A percentile compares a stretch with the other conserved stretches of the same genome.
phyloP scores from a whole-genome alignment of 305 asterid species.

The Fraxinus xanthoxyloides region DNA sequence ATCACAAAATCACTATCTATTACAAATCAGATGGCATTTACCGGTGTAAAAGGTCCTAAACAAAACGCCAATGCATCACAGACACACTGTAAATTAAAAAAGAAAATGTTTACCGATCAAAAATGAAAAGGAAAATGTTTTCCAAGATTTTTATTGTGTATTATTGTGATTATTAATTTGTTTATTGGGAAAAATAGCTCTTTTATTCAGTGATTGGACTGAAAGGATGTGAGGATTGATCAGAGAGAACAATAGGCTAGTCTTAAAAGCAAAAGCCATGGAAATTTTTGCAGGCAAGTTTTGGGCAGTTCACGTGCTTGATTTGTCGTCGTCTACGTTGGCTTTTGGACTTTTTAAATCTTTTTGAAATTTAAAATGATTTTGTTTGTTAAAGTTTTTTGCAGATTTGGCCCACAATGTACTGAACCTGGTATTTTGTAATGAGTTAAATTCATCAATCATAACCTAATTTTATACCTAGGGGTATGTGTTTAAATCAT shows the following conservation, averaged over 20 bases:
- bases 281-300: constrained; percentile 28
- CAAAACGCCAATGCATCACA: constrained; percentile 59
- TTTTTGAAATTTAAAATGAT: constrained; percentile 27
- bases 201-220: constrained; percentile 53
- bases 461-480: no score
- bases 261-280: constrained; percentile 32
- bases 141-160: not conserved
- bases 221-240: constrained; percentile 66
- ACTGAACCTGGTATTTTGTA: constrained; percentile 7
- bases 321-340: constrained; percentile 62
- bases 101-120: not conserved
- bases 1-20: not conserved
- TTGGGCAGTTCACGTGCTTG: constrained; percentile 88
- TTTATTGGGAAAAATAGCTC: constrained; percentile 30
- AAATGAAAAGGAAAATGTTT: not conserved
- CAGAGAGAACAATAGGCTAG: constrained; percentile 49
- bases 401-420: constrained; percentile 31
- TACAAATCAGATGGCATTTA: constrained; percentile 27
- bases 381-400: constrained; percentile 36
- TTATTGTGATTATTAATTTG: constrained; percentile 7
- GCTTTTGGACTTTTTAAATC: constrained; percentile 30
- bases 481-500: no score
- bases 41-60: constrained; percentile 52
- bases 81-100: constrained; percentile 38
- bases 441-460: no score